These are phyloP conservation scores for Isabelozyma pseudorhagii DNA, from an alignment of 805 yeast genomes.

Conservation along the genomic window DNA sequence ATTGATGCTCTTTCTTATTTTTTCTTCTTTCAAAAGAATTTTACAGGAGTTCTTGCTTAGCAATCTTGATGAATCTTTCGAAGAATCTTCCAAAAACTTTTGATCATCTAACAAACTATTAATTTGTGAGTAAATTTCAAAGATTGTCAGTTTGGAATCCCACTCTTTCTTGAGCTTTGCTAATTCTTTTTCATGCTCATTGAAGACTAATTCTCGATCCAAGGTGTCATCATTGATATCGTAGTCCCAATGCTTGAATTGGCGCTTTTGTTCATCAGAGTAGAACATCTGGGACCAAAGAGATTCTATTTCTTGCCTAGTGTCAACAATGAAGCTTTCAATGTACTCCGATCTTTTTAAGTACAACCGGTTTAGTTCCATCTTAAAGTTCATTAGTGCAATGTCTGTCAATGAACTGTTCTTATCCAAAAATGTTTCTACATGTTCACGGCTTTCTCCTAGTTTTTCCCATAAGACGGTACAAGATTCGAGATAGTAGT, in stretches of 20 bases:
- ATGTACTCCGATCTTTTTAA: slow-evolving; percentile 61
- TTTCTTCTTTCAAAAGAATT: slow-evolving; percentile 78
- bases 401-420: slow-evolving; percentile 47
- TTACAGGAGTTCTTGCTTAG: slow-evolving; percentile 73
- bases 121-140: slow-evolving; percentile 55
- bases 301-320: slow-evolving; percentile 55
- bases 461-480: slow-evolving; percentile 54
- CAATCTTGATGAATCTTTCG: slow-evolving; percentile 77
- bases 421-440: slow-evolving; percentile 39
- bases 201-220: slow-evolving; percentile 58
- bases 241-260: slow-evolving; percentile 42
- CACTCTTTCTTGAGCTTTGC: slow-evolving; percentile 47
- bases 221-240: slow-evolving; percentile 34
- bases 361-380: slow-evolving; percentile 56
- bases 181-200: slow-evolving; percentile 64
- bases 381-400: slow-evolving; percentile 49
- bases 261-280: slow-evolving; percentile 46
- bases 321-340: slow-evolving; percentile 62
- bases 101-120: slow-evolving; percentile 59
- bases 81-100: slow-evolving; percentile 58
- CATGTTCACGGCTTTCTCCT: slow-evolving; percentile 41
- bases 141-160: slow-evolving; percentile 50
- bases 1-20: slow-evolving; percentile 62
- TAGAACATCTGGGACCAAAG: slow-evolving; percentile 64
- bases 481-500: slow-evolving; percentile 39